Percentiles rank a stretch among this genome's conserved stretches.
Evolutionary conservation across 75 land plant genomes (phyloP).

Genomic region (Picea sitchensis): DNA sequence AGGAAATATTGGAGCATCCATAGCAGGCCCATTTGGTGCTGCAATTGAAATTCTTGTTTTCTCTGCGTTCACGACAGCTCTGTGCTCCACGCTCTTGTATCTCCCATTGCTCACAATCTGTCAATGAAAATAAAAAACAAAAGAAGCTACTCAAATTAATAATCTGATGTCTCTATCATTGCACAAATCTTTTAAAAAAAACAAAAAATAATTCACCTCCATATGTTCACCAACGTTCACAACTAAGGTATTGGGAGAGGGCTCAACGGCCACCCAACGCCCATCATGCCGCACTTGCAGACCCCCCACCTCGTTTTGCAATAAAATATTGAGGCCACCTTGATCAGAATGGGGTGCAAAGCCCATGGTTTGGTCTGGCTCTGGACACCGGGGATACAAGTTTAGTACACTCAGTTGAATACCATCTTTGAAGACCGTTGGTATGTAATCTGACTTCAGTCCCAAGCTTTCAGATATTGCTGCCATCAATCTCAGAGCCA

Average conservation of each 20-base stretch:
- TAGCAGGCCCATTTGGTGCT: constrained; percentile 41
- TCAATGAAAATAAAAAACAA: too few species aligned
- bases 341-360: constrained; percentile 50
- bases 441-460: constrained; percentile 38
- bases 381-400: constrained; percentile 69
- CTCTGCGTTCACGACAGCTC: constrained; percentile 53
- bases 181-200: too few species aligned
- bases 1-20: constrained; percentile 45
- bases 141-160: too few species aligned
- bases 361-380: constrained; percentile 66
- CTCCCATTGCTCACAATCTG: constrained; percentile 77
- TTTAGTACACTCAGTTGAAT: constrained; percentile 40
- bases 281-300: constrained; percentile 52
- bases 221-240: too few species aligned
- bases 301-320: constrained; percentile 47
- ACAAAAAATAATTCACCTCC: too few species aligned
- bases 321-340: constrained; percentile 42
- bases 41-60: constrained; percentile 52
- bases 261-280: constrained; percentile 50
- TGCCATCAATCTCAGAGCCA: constrained; percentile 31
- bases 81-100: constrained; percentile 71
- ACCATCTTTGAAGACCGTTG: constrained; percentile 33
- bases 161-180: too few species aligned
- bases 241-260: neutral
- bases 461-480: constrained; percentile 65